Conservation (phyloP, 768 basidiomycete genomes). For the Leccinum pellstonianum region DNA sequence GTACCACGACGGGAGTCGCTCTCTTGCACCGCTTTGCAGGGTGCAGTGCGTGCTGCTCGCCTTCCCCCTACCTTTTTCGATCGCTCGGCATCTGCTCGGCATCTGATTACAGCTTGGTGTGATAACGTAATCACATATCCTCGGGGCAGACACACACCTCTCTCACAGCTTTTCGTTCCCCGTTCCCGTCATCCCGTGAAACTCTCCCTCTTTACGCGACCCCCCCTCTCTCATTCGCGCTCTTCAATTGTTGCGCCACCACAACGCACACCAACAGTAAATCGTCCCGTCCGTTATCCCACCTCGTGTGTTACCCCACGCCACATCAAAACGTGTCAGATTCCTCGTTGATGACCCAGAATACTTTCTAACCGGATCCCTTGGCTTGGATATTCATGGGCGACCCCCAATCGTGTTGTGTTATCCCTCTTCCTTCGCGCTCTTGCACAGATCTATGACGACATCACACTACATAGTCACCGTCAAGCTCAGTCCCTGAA, state of each 20-base stretch:
- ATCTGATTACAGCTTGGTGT: constrained; percentile 20
- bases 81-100: constrained; percentile 7
- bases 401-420: not conserved
- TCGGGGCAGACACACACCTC: not conserved
- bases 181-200: constrained; percentile 6
- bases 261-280: not conserved
- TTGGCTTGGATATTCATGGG: not conserved
- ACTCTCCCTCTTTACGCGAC: not conserved
- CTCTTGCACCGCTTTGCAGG: constrained; percentile 16
- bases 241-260: constrained; percentile 6
- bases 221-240: not conserved
- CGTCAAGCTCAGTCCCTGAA: constrained; percentile 16
- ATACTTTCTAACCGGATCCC: not conserved
- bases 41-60: constrained; percentile 3
- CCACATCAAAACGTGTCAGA: constrained; percentile 28
- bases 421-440: not conserved
- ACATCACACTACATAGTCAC: constrained; percentile 10
- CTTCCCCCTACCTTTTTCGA: constrained; percentile 3
- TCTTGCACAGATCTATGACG: constrained; percentile 3
- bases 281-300: not conserved
- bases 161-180: not conserved
- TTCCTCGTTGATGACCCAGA: constrained; percentile 1
- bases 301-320: constrained; percentile 19
- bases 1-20: constrained; percentile 7
- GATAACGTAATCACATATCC: constrained; percentile 13